Evolutionary conservation across 495 filamentous ascomycete genomes (phyloP).

Genomic region (Neurospora discreta): DNA sequence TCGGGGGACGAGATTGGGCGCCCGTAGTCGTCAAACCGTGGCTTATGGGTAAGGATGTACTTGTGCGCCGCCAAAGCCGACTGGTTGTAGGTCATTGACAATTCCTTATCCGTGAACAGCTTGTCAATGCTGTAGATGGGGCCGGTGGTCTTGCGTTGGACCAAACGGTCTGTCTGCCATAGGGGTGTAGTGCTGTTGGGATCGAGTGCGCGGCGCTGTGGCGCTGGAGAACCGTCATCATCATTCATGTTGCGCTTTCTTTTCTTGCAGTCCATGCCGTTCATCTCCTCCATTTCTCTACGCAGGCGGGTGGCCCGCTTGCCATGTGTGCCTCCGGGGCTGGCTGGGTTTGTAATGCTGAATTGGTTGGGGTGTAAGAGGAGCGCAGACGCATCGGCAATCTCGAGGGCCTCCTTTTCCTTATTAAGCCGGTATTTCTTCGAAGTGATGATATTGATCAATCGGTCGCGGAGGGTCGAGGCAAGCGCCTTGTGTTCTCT

Average conservation of each 20-base stretch:
- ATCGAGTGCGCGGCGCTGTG: conserved; percentile 34
- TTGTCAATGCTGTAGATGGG: conserved; percentile 71
- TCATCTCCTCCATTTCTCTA: conserved; percentile 67
- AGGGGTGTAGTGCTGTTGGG: conserved; percentile 42
- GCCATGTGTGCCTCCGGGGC: conserved; percentile 68
- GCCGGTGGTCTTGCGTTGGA: conserved; percentile 33
- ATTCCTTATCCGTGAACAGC: conserved; percentile 90
- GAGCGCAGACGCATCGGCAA: conserved; percentile 76
- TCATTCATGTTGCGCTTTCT: conserved; percentile 71
- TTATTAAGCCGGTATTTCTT: conserved; percentile 67
- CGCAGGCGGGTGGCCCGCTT: conserved; percentile 76
- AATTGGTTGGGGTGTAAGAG: conserved; percentile 90
- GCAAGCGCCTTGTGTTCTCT: conserved; percentile 73
- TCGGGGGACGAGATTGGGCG: conserved; percentile 34
- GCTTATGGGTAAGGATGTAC: conserved; percentile 42
- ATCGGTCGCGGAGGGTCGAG: conserved; percentile 68
- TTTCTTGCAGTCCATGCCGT: conserved; percentile 57
- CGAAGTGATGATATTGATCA: conserved; percentile 62
- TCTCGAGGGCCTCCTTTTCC: conserved; percentile 82
- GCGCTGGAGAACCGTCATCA: conserved; percentile 61
- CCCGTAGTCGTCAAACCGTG: conserved; percentile 35
- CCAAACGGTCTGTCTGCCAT: conserved; percentile 38
- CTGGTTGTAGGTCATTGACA: conserved; percentile 60
- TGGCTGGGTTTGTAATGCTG: conserved; percentile 66
- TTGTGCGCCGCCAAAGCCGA: conserved; percentile 54